Evolutionary conservation across 139 green algal genomes (phyloP), one percentile per base, ranked within the genome.

Genomic region (Nannochloris sp.): DNA sequence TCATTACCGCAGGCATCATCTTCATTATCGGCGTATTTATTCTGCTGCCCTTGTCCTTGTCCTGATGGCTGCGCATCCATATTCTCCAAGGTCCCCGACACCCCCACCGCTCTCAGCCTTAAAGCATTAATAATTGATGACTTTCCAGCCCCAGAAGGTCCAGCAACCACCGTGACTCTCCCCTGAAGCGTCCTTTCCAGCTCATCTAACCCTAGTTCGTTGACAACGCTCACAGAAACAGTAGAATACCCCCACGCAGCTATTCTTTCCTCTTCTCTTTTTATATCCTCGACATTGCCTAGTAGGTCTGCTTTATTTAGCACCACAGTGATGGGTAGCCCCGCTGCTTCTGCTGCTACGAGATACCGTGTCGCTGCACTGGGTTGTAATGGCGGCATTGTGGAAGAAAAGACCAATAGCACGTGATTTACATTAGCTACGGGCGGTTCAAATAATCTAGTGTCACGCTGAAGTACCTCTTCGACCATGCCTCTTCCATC

Each of bases 241-340:
- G 84, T 70, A 7, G 80, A 39, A 63, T 97, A 97, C 7, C 92
- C 92, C 91, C 91, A 97, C 12, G 45, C 31, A 8, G 68, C 19
- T 6, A 90, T 60, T 77, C 85, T 66, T 68, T 77, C 30, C 15
- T 60, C 51, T 54, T 85, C 38, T 33, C 81, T 29, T 2, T 34
- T 27, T 30, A 61, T 4, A 15, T 83, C 69, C 64, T 85, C 65
- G 14, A 72, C 57, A 4, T 24, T 24, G 0, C 36, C 9, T 31
- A 92, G 39, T 25, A 97, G 77, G 63, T 97, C 90, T 1, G 68
- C 76, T 72, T 99, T 99, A 79, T 98, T 98, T 6, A 99, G 81
- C 19, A 88, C 72, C n/a, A 98, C 70, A 2, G 77, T 80, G 38
- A 96, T 81, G 24, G 85, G 83, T 25, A 97, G 70, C 2, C 78